Conservation (phyloP, 441 rosid species). For the Pelargonium hybrid region DNA sequence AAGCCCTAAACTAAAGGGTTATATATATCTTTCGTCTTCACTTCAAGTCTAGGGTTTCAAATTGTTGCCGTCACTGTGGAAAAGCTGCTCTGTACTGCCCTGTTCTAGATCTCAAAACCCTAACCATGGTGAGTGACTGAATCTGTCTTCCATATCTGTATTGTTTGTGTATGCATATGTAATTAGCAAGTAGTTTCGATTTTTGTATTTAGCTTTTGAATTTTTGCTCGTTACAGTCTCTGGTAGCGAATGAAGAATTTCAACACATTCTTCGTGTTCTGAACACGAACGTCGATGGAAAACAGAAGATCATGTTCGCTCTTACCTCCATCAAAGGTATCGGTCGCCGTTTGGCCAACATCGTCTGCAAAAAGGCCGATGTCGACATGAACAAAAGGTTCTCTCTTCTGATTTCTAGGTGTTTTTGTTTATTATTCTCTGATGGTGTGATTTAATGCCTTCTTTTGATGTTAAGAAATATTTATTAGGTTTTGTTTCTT, state of each 20-base stretch:
- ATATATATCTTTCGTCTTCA: too few species aligned
- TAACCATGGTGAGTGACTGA: background rate
- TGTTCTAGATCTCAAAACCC: background rate
- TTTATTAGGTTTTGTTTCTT: too few species aligned
- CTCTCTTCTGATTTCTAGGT: too few species aligned
- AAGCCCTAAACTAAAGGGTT: too few species aligned
- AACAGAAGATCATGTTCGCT: conserved; percentile 27
- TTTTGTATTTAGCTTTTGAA: too few species aligned
- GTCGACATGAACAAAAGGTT: conserved; percentile 28
- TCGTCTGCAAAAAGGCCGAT: conserved; percentile 28
- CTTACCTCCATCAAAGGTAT: conserved; percentile 26
- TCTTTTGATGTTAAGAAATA: too few species aligned
- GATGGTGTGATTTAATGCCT: too few species aligned
- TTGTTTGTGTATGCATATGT: too few species aligned
- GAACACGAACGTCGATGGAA: conserved; percentile 9
- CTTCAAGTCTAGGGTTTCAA: background rate
- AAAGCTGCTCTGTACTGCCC: background rate
- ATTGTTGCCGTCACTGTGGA: background rate
- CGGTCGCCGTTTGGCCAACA: conserved; percentile 25
- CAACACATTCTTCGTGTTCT: conserved; percentile 28
- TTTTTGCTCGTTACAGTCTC: too few species aligned
- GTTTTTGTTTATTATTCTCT: too few species aligned
- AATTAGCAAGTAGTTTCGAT: too few species aligned
- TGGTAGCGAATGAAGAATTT: conserved; percentile 26
- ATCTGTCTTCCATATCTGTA: background rate